Percentiles rank a stretch among this genome's conserved stretches.
phyloP scores from a whole-genome alignment of 2,329 filamentous ascomycete genomes.

The Pezicula carpinea region DNA sequence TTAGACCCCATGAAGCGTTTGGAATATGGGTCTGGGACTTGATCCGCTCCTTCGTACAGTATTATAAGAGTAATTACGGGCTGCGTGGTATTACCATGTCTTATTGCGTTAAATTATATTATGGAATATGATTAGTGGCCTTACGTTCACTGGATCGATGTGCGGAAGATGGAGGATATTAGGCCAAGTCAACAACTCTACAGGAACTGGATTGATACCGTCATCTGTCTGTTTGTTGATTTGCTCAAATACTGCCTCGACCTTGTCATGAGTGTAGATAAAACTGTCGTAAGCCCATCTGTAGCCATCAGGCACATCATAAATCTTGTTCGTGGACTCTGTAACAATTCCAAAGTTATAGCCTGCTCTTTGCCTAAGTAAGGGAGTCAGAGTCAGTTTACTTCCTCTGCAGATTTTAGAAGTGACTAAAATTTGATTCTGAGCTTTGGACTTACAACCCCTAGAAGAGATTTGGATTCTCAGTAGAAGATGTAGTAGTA shows the following conservation, averaged over 20 bases:
- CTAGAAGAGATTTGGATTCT: conserved; percentile 46
- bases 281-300: conserved; percentile 36
- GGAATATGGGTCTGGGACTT: conserved; percentile 35
- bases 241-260: conserved; percentile 40
- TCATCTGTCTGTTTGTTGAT: conserved; percentile 40
- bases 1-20: conserved; percentile 37
- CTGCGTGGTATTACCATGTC: conserved; percentile 10
- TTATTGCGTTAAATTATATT: background rate
- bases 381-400: too few relatives aligned
- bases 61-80: conserved; percentile 36
- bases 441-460: too few relatives aligned
- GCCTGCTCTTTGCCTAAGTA: conserved; percentile 49
- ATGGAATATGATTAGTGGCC: conserved; percentile 2
- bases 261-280: conserved; percentile 42
- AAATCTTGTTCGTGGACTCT: conserved; percentile 39
- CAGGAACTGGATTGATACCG: conserved; percentile 36
- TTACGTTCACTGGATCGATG: conserved; percentile 34
- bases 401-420: too few relatives aligned
- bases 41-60: conserved; percentile 35
- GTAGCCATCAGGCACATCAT: conserved; percentile 31
- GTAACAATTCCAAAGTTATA: conserved; percentile 56
- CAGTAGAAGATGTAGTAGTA: conserved; percentile 22
- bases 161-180: conserved; percentile 38
- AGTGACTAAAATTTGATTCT: too few relatives aligned
- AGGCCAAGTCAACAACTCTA: conserved; percentile 42